Conservation (phyloP, 768 basidiomycete genomes). For the Pseudohyphozyma bogoriensis region DNA sequence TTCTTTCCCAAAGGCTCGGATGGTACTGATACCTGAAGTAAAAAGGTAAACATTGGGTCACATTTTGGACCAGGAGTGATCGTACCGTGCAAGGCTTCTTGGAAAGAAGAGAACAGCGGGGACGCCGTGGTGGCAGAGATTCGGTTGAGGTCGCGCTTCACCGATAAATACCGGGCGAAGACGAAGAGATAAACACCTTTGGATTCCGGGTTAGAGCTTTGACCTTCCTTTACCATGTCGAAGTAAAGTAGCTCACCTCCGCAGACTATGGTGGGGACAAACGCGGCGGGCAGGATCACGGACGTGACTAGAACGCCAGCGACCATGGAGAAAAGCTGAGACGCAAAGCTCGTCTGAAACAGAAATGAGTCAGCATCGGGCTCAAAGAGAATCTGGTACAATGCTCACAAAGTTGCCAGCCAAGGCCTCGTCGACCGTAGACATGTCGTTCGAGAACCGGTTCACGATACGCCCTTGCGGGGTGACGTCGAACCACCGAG, state of each 20-base stretch:
- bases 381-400: background rate
- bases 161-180: constrained; percentile 52
- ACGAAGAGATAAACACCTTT: constrained; percentile 57
- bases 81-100: constrained; percentile 40
- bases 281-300: constrained; percentile 53
- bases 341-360: constrained; percentile 1
- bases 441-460: constrained; percentile 57
- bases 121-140: constrained; percentile 38
- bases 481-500: constrained; percentile 61
- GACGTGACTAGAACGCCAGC: constrained; percentile 57
- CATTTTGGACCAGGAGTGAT: background rate
- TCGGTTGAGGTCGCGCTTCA: constrained; percentile 55
- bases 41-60: no score
- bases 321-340: constrained; percentile 36
- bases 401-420: constrained; percentile 3
- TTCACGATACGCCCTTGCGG: constrained; percentile 70
- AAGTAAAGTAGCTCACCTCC: no score
- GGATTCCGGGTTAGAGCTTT: no score
- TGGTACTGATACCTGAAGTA: constrained; percentile 35
- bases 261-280: constrained; percentile 54
- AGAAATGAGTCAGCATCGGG: background rate
- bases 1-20: constrained; percentile 40
- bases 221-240: no score
- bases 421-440: constrained; percentile 14
- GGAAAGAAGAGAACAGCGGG: constrained; percentile 38